Percentiles rank a stretch among this genome's conserved stretches.
phyloP scores from a whole-genome alignment of 306 rosid species.

The Fagus sylvatica region DNA sequence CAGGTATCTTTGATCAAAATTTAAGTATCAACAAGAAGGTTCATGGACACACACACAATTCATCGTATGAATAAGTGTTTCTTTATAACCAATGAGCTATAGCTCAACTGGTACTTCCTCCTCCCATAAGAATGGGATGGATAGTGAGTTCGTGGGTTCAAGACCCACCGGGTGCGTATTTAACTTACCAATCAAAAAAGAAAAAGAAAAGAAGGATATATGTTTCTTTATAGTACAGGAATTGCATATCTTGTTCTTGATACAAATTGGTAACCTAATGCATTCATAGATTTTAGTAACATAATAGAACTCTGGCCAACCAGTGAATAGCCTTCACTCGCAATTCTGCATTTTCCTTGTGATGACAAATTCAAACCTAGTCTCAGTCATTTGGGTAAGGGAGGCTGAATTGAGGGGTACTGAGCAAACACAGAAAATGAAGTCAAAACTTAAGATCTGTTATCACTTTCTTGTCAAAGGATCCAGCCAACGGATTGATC shows the following conservation, averaged over 20 bases:
- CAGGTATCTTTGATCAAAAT: conserved; percentile 47
- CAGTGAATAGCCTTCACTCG: background rate
- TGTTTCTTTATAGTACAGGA: background rate
- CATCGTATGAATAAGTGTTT: background rate
- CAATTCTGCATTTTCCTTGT: background rate
- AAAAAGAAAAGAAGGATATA: no score
- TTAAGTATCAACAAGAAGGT: conserved; percentile 15
- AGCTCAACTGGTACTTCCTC: no score
- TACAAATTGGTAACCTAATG: background rate
- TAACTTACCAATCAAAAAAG: no score
- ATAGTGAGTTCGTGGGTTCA: no score
- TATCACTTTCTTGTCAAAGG: background rate
- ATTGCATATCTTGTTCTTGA: background rate
- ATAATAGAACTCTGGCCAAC: background rate
- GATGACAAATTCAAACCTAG: background rate
- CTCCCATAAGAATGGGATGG: no score
- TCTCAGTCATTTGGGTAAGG: background rate
- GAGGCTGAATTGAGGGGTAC: background rate
- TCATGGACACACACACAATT: background rate
- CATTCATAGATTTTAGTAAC: background rate
- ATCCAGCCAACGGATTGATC: background rate
- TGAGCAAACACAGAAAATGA: background rate
- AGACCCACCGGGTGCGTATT: no score
- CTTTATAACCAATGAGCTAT: background rate
- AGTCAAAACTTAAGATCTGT: conserved; percentile 2